A percentile compares a stretch with the other conserved stretches of the same genome.
Conservation (phyloP, 2,329 filamentous ascomycete species). For the Alternaria solani region DNA sequence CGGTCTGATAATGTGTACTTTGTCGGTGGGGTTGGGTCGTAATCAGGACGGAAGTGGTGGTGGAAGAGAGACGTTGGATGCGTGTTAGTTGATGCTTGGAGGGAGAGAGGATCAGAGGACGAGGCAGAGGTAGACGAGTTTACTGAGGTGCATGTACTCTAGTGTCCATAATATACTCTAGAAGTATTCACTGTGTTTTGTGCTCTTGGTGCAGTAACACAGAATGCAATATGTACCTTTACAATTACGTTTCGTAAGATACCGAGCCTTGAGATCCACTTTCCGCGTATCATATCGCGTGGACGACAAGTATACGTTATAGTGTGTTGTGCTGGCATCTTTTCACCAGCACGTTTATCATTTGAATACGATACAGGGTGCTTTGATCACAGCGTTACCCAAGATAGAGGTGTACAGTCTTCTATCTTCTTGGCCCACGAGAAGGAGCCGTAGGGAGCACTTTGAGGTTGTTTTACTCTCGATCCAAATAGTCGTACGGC, state of each 20-base stretch:
- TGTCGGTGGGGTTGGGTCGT: neutral
- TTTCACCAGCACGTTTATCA: too few species aligned
- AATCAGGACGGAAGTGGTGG: neutral
- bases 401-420: too few species aligned
- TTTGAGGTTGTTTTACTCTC: too few species aligned
- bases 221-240: neutral
- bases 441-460: too few species aligned
- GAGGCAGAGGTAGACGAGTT: neutral
- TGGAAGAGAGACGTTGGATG: neutral
- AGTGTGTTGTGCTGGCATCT: neutral
- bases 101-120: neutral
- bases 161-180: neutral
- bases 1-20: constrained; percentile 1
- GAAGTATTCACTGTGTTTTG: neutral
- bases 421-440: too few species aligned
- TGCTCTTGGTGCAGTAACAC: neutral
- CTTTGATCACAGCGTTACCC: too few species aligned
- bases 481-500: too few species aligned
- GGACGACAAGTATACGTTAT: neutral
- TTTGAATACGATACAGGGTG: too few species aligned
- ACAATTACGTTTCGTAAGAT: neutral
- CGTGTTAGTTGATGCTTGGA: neutral
- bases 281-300: neutral
- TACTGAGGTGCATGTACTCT: neutral
- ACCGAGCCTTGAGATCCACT: neutral